phyloP scores from a whole-genome alignment of 371 early-diverging fungal genomes.

The Mortierella sp. region DNA sequence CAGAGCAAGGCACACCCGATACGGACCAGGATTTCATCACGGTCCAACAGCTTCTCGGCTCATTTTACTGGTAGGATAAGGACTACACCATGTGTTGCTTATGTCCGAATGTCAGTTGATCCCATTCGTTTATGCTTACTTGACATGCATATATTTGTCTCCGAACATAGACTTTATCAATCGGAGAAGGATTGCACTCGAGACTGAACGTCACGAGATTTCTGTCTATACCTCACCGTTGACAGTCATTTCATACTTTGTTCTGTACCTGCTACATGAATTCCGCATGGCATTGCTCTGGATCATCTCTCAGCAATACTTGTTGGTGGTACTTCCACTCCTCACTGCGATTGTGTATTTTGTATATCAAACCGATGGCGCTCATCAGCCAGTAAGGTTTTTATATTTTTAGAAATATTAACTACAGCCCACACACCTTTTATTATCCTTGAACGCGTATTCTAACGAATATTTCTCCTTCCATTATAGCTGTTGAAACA shows the following conservation, averaged over 20 bases:
- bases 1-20: slow-evolving; percentile 16
- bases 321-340: slow-evolving; percentile 38
- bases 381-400: slow-evolving; percentile 53
- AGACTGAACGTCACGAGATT: slow-evolving; percentile 53
- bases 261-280: slow-evolving; percentile 49
- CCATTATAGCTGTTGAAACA: slow-evolving; percentile 40
- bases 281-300: slow-evolving; percentile 51
- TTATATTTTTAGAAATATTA: slow-evolving; percentile 17
- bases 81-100: background rate
- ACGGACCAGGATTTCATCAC: slow-evolving; percentile 30
- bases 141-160: background rate
- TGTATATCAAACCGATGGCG: slow-evolving; percentile 53
- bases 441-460: background rate
- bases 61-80: slow-evolving; percentile 44
- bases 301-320: slow-evolving; percentile 51
- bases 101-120: background rate
- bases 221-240: slow-evolving; percentile 52
- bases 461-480: background rate
- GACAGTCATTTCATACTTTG: slow-evolving; percentile 53
- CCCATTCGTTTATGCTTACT: background rate
- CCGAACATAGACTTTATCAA: slow-evolving; percentile 41
- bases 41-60: slow-evolving; percentile 54
- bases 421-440: slow-evolving; percentile 1
- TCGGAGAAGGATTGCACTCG: slow-evolving; percentile 45
- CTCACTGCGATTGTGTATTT: slow-evolving; percentile 38